Conservation (phyloP, 2,329 filamentous ascomycete genomes). For the Fragosphaeria purpurea region DNA sequence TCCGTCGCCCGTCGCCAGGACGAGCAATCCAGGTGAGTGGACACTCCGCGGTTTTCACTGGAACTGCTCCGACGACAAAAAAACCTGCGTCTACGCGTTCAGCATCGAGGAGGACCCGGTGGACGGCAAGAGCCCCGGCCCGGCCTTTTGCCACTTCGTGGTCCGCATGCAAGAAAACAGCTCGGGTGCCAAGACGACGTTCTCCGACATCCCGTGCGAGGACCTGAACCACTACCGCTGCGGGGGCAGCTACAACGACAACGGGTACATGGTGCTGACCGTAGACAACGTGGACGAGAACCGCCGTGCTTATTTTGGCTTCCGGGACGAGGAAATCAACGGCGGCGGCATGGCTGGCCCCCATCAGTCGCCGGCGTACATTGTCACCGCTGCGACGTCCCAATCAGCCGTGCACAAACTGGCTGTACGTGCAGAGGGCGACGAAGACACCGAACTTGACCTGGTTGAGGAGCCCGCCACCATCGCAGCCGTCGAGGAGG, state of each 20-base stretch:
- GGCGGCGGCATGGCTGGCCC: not conserved
- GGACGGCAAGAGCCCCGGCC: not conserved
- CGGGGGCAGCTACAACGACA: conserved; percentile 14
- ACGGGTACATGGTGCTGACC: conserved; percentile 15
- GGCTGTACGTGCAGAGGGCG: too few species aligned
- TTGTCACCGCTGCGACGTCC: not conserved
- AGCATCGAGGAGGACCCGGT: conserved; percentile 6
- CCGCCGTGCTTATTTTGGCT: conserved; percentile 15
- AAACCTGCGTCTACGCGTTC: conserved; percentile 13
- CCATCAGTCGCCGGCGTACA: conserved; percentile 5
- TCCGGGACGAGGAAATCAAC: conserved; percentile 10
- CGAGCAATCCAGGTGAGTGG: conserved; percentile 3
- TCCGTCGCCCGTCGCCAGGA: not conserved
- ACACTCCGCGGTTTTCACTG: conserved; percentile 10
- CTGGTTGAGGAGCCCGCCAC: not conserved
- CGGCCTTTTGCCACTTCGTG: conserved; percentile 7
- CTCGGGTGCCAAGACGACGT: conserved; percentile 1
- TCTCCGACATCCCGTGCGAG: conserved; percentile 10
- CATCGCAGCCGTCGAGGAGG: not conserved
- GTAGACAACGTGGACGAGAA: conserved; percentile 10
- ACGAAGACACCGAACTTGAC: too few species aligned
- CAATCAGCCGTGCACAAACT: too few species aligned
- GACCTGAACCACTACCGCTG: conserved; percentile 9
- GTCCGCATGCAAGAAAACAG: not conserved
- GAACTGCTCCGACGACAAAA: conserved; percentile 9